Evolutionary conservation across 2,329 filamentous ascomycete genomes (phyloP), one percentile per base, ranked within the genome.

Genomic region (Fusarium cicatricum): DNA sequence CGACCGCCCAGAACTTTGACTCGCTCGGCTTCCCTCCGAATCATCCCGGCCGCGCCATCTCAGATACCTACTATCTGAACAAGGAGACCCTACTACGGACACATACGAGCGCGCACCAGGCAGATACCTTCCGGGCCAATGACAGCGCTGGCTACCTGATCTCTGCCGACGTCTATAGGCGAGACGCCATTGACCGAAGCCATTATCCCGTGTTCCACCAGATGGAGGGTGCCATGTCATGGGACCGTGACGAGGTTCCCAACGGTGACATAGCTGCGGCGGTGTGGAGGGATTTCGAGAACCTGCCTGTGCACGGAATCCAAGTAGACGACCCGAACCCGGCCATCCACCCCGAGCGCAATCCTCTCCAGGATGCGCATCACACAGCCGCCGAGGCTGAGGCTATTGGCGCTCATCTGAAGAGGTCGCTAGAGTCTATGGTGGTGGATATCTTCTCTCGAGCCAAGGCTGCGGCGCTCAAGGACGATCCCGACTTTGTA

Each of bases 201-300:
- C 95, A 99, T 77, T 98, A 98, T 76, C 95, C 95, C 0, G 87
- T 96, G 54, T 99, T 99, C 75, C 95, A 99, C 77, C 95, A 99
- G 78, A 98, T 98, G 93, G 95, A 99, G 74, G 94, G 92, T 11
- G 94, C 94, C 9, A 84, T 90, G 66, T 89, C 92, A 48, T 99
- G 95, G 94, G 90, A 95, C 71, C 85, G 91, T 10, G 80, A 72
- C 23, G 82, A 78, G 72, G 84, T 84, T 38, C 81, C 78, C 49
- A 79, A 75, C 55, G 82, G 80, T 15, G 83, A 89, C 61, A 72
- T 92, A 15, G 84, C 84, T 1, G 78, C 85, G 14, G 83, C 85
- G 11, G 87, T 98, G 8, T 85, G 82, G 78, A 82, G 82, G 31
- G 91, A 96, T 70, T 66, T 96, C 23, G 84, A 86, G 47, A 81